phyloP scores from a whole-genome alignment of 73 alveolate species.

The Paramecium tetraurelia region DNA sequence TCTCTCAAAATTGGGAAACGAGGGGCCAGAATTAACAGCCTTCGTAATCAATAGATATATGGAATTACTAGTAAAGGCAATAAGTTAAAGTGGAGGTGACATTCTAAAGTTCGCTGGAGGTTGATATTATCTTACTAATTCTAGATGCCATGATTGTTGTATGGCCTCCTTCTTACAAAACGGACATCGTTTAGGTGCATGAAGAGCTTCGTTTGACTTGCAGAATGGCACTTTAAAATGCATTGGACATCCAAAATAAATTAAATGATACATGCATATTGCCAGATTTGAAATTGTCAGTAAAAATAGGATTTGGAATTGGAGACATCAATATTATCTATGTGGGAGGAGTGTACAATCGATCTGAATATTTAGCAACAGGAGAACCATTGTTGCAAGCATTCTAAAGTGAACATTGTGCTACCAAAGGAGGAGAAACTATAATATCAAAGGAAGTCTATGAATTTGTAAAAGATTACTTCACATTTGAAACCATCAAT shows the following conservation, averaged over 20 bases:
- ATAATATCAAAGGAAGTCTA: constrained; percentile 81
- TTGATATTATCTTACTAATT: neutral
- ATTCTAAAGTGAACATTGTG: constrained; percentile 85
- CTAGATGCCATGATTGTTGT: constrained; percentile 90
- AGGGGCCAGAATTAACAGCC: constrained; percentile 89
- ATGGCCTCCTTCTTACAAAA: constrained; percentile 80
- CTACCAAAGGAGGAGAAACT: constrained; percentile 90
- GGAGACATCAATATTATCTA: constrained; percentile 91
- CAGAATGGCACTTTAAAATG: constrained; percentile 85
- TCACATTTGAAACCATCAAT: constrained; percentile 59
- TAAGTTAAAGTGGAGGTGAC: constrained; percentile 92
- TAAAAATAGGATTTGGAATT: constrained; percentile 80
- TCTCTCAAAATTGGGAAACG: constrained; percentile 73
- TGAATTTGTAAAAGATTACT: constrained; percentile 74
- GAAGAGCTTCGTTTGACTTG: constrained; percentile 65
- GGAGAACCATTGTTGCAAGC: constrained; percentile 93
- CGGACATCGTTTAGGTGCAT: constrained; percentile 53
- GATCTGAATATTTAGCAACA: constrained; percentile 92
- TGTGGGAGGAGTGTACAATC: constrained; percentile 94
- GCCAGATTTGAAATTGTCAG: constrained; percentile 69
- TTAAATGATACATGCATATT: constrained; percentile 81
- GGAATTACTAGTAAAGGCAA: constrained; percentile 84
- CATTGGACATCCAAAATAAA: constrained; percentile 81
- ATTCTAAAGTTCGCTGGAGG: constrained; percentile 90
- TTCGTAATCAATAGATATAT: constrained; percentile 84